These are phyloP conservation scores for Ophiocordyceps robertsii DNA, from an alignment of 2,329 filamentous ascomycete species.

Conservation along the genomic window DNA sequence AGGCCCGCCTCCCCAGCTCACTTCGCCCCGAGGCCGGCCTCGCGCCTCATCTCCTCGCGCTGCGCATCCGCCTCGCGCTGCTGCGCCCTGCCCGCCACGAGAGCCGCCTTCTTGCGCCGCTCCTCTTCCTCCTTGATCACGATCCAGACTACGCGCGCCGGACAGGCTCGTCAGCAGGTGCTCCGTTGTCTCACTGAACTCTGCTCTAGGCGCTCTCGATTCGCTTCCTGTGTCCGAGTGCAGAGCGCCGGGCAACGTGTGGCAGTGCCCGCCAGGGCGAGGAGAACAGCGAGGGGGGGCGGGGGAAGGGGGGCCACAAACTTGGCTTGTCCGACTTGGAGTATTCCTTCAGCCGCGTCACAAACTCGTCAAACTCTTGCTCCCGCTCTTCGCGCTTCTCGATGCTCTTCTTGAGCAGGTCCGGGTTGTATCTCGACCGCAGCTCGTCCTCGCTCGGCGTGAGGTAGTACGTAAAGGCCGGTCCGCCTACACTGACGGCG, in stretches of 20 bases:
- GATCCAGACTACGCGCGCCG: slow-evolving; percentile 28
- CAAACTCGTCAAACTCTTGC: slow-evolving; percentile 83
- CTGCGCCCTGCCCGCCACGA: slow-evolving; percentile 20
- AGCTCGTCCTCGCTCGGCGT: slow-evolving; percentile 84
- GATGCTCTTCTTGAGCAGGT: slow-evolving; percentile 79
- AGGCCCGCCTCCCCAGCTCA: slow-evolving; percentile 1
- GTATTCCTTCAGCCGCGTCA: slow-evolving; percentile 71
- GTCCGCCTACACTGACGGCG: slow-evolving; percentile 66
- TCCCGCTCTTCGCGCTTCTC: slow-evolving; percentile 63
- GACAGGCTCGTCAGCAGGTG: background rate
- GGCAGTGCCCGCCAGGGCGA: too few relatives aligned
- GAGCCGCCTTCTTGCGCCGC: slow-evolving; percentile 22
- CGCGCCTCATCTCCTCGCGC: slow-evolving; percentile 34
- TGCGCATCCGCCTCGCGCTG: slow-evolving; percentile 28
- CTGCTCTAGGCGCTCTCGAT: too few relatives aligned
- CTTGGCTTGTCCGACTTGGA: slow-evolving; percentile 86
- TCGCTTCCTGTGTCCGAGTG: too few relatives aligned
- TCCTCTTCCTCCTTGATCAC: slow-evolving; percentile 36
- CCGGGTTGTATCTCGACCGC: slow-evolving; percentile 84
- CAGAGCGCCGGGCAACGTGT: too few relatives aligned
- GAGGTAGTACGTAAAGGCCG: slow-evolving; percentile 67
- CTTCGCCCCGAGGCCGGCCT: slow-evolving; percentile 28
- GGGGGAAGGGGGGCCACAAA: slow-evolving; percentile 28
- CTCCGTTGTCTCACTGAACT: background rate
- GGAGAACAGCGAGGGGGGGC: background rate